These are phyloP conservation scores for Neobulgaria alba DNA, from an alignment of 2,329 filamentous ascomycete species.

Conservation along the genomic window DNA sequence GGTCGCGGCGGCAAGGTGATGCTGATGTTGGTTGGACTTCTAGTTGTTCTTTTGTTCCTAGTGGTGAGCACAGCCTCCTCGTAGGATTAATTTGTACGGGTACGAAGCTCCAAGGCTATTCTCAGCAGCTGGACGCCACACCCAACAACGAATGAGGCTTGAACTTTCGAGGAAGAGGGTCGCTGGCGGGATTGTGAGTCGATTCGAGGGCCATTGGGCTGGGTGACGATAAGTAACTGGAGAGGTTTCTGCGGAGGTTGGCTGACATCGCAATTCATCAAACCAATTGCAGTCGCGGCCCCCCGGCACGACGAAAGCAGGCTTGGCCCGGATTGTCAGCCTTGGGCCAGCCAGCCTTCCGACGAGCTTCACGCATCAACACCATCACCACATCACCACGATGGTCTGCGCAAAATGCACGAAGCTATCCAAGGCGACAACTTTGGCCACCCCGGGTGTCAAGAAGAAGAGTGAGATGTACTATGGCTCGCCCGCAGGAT, in stretches of 20 bases:
- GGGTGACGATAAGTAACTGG: neutral
- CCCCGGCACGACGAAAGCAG: too few species aligned
- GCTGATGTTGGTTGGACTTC: neutral
- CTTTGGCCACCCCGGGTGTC: conserved; percentile 54
- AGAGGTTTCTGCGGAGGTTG: too few species aligned
- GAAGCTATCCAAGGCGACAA: conserved; percentile 50
- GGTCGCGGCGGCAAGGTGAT: conserved; percentile 1
- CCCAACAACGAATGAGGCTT: neutral
- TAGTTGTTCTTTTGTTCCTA: conserved; percentile 3
- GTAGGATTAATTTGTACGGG: conserved; percentile 11
- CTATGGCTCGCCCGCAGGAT: conserved; percentile 43
- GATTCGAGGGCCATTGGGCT: conserved; percentile 9
- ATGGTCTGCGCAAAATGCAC: conserved; percentile 61
- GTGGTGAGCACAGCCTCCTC: conserved; percentile 13
- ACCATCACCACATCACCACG: conserved; percentile 14
- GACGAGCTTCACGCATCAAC: conserved; percentile 10
- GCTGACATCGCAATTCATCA: too few species aligned
- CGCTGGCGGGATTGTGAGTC: conserved; percentile 2
- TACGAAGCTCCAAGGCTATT: conserved; percentile 4
- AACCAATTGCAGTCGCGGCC: too few species aligned
- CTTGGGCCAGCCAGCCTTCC: conserved; percentile 1
- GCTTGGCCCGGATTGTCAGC: too few species aligned
- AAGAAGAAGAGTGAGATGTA: conserved; percentile 62
- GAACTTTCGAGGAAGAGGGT: too few species aligned
- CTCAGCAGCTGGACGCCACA: conserved; percentile 4